These are phyloP conservation scores for Lactifluus echinatus DNA, from an alignment of 768 basidiomycete species.

Conservation along the genomic window DNA sequence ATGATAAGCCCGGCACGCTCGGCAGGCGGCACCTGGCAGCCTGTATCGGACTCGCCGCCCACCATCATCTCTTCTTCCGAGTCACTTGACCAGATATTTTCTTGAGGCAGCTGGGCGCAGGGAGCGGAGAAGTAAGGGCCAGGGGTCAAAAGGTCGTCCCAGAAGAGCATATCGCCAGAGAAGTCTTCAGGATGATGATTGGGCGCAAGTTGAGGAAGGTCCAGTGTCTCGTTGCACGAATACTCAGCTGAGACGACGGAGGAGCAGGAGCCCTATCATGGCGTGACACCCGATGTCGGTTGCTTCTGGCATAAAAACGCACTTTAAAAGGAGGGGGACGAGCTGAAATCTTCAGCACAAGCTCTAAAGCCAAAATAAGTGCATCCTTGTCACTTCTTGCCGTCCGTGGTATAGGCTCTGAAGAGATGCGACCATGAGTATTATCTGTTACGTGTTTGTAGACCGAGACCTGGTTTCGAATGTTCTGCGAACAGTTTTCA, in stretches of 20 bases:
- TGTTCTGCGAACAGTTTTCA: conserved; percentile 4
- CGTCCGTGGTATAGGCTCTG: not conserved
- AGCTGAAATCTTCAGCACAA: conserved; percentile 9
- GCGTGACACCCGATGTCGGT: not conserved
- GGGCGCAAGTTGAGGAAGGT: not conserved
- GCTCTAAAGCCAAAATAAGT: conserved; percentile 14
- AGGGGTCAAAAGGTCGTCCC: not conserved
- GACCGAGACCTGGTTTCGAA: not conserved
- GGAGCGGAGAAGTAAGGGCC: not conserved
- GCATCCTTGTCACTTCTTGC: not conserved
- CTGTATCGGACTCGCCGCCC: not conserved
- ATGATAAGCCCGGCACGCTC: not conserved
- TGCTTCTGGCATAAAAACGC: not conserved
- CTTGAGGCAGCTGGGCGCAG: not conserved
- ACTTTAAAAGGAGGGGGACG: conserved; percentile 12
- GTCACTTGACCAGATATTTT: conserved; percentile 2
- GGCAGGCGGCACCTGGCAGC: not conserved
- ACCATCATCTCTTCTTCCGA: not conserved
- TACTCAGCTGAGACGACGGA: not conserved
- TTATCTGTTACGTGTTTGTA: not conserved
- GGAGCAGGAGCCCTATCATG: not conserved
- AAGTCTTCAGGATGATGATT: not conserved
- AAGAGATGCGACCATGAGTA: not conserved
- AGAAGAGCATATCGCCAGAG: not conserved
- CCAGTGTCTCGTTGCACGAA: not conserved